These are phyloP conservation scores for Pyricularia grisea DNA, from an alignment of 2,329 filamentous ascomycete genomes.

Conservation along the genomic window DNA sequence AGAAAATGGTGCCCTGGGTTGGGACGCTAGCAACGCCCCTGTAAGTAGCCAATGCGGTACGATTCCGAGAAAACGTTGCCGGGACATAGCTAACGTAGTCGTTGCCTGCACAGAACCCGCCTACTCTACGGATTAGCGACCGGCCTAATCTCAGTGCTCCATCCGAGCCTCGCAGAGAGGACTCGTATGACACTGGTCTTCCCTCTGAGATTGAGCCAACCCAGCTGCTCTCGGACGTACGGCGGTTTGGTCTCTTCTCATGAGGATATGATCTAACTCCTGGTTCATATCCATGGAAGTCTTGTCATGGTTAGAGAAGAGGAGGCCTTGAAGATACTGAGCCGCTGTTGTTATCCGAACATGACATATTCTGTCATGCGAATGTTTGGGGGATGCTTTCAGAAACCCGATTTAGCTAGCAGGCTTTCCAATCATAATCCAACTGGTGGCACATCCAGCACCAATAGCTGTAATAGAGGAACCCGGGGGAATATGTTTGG, in stretches of 20 bases:
- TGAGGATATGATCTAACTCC: background rate
- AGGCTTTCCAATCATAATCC: conserved; percentile 36
- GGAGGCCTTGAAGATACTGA: background rate
- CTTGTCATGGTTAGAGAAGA: no score
- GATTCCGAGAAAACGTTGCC: background rate
- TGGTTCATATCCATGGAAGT: background rate
- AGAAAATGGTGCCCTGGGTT: conserved; percentile 59
- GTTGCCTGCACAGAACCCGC: conserved; percentile 3
- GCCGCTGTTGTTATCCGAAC: background rate
- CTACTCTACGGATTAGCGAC: conserved; percentile 14
- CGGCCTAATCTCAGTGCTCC: conserved; percentile 11
- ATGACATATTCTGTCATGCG: background rate
- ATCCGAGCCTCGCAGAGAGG: conserved; percentile 2
- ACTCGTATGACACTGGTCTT: conserved; percentile 6
- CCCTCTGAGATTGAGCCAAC: conserved; percentile 54
- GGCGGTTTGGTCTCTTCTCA: conserved; percentile 22
- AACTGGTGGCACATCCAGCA: conserved; percentile 87
- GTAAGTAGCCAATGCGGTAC: conserved; percentile 29
- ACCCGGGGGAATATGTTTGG: conserved; percentile 39
- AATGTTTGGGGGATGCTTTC: background rate
- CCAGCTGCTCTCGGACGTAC: conserved; percentile 61
- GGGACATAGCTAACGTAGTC: background rate
- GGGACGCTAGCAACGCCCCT: conserved; percentile 60
- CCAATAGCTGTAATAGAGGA: conserved; percentile 53
- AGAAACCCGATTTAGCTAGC: background rate